Percentiles rank a stretch among this genome's conserved stretches.
Conservation (phyloP, 2,329 filamentous ascomycete species). For the Phoma sp. region DNA sequence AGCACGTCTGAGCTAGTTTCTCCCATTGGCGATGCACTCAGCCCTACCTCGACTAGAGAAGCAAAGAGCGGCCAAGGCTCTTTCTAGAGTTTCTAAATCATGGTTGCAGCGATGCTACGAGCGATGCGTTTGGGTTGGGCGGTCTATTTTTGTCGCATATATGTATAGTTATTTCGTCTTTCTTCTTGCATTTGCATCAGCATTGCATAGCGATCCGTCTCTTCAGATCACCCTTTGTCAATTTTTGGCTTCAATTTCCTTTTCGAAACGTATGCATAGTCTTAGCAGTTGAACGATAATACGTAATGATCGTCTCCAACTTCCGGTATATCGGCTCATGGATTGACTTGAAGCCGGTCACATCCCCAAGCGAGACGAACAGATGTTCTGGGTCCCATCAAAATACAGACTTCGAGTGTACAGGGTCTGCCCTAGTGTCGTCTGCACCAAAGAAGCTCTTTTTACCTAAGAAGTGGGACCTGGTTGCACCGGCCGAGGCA, state of each 20-base stretch:
- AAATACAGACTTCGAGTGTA: not conserved
- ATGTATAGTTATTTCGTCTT: not conserved
- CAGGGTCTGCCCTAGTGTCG: slow-evolving; percentile 15
- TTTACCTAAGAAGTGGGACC: slow-evolving; percentile 21
- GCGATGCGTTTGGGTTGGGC: not conserved
- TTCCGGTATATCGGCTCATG: not conserved
- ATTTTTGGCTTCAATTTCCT: not conserved
- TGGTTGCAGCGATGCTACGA: not conserved
- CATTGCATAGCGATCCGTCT: slow-evolving; percentile 27
- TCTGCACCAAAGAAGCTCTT: slow-evolving; percentile 2
- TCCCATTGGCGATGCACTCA: slow-evolving; percentile 9
- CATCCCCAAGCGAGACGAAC: not conserved
- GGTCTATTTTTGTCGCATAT: not conserved
- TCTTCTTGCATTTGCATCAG: slow-evolving; percentile 22
- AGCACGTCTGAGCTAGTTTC: slow-evolving; percentile 6
- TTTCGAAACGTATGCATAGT: not conserved
- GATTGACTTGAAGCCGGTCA: not conserved
- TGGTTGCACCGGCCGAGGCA: slow-evolving; percentile 13
- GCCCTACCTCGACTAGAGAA: slow-evolving; percentile 13
- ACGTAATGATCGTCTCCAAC: not conserved
- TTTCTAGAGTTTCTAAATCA: not conserved
- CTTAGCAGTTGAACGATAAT: slow-evolving; percentile 1
- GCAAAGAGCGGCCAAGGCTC: slow-evolving; percentile 3
- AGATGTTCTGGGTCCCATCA: not conserved
- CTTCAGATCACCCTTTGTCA: not conserved